A percentile compares a stretch with the other conserved stretches of the same genome.
Evolutionary conservation across 169 alveolate species (phyloP).

Genomic region (Cryptosporidium canis): DNA sequence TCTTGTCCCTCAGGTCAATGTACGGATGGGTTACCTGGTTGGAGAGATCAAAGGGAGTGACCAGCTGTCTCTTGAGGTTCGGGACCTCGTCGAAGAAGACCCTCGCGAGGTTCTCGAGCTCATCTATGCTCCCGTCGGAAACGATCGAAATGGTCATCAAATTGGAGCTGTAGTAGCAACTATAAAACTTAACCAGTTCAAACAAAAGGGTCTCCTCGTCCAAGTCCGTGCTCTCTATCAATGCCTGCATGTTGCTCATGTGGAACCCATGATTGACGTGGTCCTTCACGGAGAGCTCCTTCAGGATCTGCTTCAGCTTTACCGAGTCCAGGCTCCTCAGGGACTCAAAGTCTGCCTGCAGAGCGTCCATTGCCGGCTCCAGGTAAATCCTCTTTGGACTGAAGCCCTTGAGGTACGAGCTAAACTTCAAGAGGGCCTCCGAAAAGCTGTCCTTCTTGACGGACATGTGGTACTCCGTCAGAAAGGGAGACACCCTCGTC

Average conservation of each 20-base stretch:
- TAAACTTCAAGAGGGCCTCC: slow-evolving; percentile 29
- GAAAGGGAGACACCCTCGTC: slow-evolving; percentile 5
- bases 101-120: slow-evolving; percentile 35
- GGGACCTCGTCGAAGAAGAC: slow-evolving; percentile 49
- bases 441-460: slow-evolving; percentile 8
- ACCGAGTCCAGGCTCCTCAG: background rate
- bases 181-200: slow-evolving; percentile 26
- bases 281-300: background rate
- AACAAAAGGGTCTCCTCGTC: slow-evolving; percentile 22
- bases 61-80: background rate
- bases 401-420: background rate
- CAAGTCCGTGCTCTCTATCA: background rate
- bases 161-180: slow-evolving; percentile 31
- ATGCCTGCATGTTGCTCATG: background rate
- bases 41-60: slow-evolving; percentile 42
- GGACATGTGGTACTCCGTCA: slow-evolving; percentile 33
- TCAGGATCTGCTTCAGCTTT: slow-evolving; percentile 5
- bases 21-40: slow-evolving; percentile 15
- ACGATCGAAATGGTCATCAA: slow-evolving; percentile 28
- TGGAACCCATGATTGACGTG: slow-evolving; percentile 44
- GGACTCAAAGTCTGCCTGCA: slow-evolving; percentile 3
- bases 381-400: slow-evolving; percentile 24
- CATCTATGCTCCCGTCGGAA: slow-evolving; percentile 33
- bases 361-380: slow-evolving; percentile 12
- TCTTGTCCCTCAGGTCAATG: background rate